These are phyloP conservation scores for Nakazawaea molendinolei DNA, from an alignment of 805 yeast genomes.

Conservation along the genomic window DNA sequence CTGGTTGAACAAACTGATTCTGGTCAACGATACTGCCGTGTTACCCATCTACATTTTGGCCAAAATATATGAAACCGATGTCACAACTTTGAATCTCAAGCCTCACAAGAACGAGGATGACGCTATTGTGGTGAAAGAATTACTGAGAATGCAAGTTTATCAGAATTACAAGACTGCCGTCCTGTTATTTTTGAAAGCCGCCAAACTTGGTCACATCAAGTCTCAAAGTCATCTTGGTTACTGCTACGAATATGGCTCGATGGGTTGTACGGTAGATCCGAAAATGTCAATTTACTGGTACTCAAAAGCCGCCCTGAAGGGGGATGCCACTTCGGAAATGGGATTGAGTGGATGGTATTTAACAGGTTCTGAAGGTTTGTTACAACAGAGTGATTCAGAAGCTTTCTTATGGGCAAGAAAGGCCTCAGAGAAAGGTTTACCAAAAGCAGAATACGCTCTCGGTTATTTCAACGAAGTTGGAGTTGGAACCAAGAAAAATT, in stretches of 20 bases:
- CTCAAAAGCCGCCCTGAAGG: constrained; percentile 55
- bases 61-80: constrained; percentile 28
- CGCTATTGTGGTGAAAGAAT: constrained; percentile 25
- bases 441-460: constrained; percentile 61
- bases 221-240: constrained; percentile 68
- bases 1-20: constrained; percentile 41
- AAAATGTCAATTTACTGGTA: constrained; percentile 69
- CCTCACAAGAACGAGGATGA: constrained; percentile 19
- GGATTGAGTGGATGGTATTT: constrained; percentile 75
- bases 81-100: constrained; percentile 21
- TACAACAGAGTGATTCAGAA: constrained; percentile 51
- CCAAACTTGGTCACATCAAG: constrained; percentile 52
- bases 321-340: constrained; percentile 62
- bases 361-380: constrained; percentile 53
- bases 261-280: constrained; percentile 45
- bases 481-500: constrained; percentile 41
- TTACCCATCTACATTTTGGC: constrained; percentile 26
- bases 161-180: constrained; percentile 37
- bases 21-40: constrained; percentile 5
- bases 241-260: constrained; percentile 64
- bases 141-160: constrained; percentile 23
- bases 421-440: constrained; percentile 54
- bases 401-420: constrained; percentile 62
- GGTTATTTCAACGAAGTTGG: constrained; percentile 67
- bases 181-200: constrained; percentile 50